These are phyloP conservation scores for Fraxinus greggii DNA, from an alignment of 305 asterid genomes.

Conservation along the genomic window DNA sequence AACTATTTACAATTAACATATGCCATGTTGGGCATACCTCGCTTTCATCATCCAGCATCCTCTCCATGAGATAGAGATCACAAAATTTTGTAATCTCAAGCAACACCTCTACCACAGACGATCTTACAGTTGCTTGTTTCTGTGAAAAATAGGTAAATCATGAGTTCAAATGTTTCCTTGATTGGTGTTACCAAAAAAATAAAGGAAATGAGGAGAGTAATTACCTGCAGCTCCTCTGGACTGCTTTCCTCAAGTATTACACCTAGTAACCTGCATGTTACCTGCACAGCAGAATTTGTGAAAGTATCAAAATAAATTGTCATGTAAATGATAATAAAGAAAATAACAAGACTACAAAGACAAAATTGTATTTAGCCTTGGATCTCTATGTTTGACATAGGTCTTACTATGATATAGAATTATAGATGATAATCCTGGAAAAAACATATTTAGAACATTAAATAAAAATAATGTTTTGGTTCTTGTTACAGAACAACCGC, in stretches of 20 bases:
- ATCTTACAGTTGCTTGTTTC: constrained; percentile 81
- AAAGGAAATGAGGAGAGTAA: constrained; percentile 14
- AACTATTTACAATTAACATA: constrained; percentile 16
- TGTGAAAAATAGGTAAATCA: constrained; percentile 32
- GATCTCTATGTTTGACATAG: constrained; percentile 8
- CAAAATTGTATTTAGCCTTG: neutral
- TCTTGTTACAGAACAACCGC: neutral
- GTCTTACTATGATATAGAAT: neutral
- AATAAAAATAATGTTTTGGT: neutral
- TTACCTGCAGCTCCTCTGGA: constrained; percentile 95
- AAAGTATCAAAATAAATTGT: constrained; percentile 11
- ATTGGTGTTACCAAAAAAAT: neutral
- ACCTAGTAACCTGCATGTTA: constrained; percentile 85
- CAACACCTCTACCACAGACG: constrained; percentile 80
- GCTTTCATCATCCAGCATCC: constrained; percentile 83
- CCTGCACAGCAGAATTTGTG: constrained; percentile 43
- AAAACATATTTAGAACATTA: neutral
- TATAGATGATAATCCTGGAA: neutral
- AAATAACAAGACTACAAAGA: constrained; percentile 2
- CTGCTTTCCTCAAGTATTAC: constrained; percentile 80
- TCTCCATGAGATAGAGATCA: constrained; percentile 96
- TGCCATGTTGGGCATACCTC: constrained; percentile 48
- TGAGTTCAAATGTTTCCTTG: constrained; percentile 23
- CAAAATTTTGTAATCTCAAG: constrained; percentile 81
- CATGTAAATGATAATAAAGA: neutral